Conservation (phyloP, 208 protist species). For the Blechomonas ayalai region DNA sequence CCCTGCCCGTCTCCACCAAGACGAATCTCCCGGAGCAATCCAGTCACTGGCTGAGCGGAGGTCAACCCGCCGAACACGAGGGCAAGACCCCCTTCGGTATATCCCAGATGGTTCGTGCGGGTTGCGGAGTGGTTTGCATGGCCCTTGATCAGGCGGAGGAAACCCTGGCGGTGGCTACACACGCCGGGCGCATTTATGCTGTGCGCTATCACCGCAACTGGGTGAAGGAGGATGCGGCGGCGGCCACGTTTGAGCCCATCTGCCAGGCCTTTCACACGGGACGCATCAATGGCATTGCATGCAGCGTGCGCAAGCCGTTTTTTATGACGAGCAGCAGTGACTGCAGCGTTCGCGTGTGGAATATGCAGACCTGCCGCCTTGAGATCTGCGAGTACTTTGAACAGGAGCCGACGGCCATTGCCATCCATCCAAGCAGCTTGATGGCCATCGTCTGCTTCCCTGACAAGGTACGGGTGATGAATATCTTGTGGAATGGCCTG, state of each 20-base stretch:
- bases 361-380: constrained; percentile 86
- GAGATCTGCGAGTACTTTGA: constrained; percentile 86
- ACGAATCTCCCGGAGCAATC: neutral
- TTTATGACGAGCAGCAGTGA: constrained; percentile 90
- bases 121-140: constrained; percentile 38
- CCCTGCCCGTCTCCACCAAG: neutral
- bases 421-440: constrained; percentile 92
- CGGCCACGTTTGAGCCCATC: constrained; percentile 52
- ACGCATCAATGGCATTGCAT: constrained; percentile 86
- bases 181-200: constrained; percentile 53
- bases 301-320: constrained; percentile 92
- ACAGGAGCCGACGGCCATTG: constrained; percentile 79
- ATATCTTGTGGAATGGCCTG: constrained; percentile 91
- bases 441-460: constrained; percentile 92
- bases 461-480: constrained; percentile 93
- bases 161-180: constrained; percentile 51
- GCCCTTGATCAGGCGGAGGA: constrained; percentile 66
- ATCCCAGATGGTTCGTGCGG: too few relatives aligned
- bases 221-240: constrained; percentile 19
- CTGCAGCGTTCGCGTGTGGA: constrained; percentile 93
- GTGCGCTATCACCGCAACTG: constrained; percentile 46
- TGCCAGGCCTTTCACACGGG: constrained; percentile 80
- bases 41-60: too few relatives aligned
- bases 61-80: too few relatives aligned
- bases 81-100: neutral